Evolutionary conservation across 768 basidiomycete genomes (phyloP), one percentile per base, ranked within the genome.

Genomic region (Goffeauzyma gilvescens): DNA sequence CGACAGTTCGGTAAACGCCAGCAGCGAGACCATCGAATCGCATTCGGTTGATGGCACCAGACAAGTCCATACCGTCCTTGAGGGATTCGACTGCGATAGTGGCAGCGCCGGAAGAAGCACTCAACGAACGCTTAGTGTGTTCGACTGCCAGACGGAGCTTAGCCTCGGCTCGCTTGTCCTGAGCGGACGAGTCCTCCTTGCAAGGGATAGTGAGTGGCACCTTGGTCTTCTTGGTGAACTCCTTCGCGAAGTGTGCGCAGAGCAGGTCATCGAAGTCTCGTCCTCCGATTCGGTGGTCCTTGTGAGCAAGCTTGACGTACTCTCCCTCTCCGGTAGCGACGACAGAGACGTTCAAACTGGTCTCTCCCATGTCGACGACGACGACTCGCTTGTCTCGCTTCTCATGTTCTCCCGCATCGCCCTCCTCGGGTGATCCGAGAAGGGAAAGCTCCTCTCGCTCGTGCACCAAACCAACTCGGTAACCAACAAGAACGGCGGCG

Each of bases 141-240:
- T 95, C 87, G 42, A 93, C 75, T 6, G 87, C 85, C 17, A 96
- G 75, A 8, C 80, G 74, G 21, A 98, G 75, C 59, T 89, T 90
- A n/a, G 85, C 82, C 55, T 85, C 79, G 1, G 89, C 83, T 18
- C 93, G 81, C 55, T 75, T 71, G 65, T 87, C 81, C 24, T 69
- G 67, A 14, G 67, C 51, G 17, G 74, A 68, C 2, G 68, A 67
- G 5, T 78, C 66, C 1, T 78, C 76, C 41, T 69, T 51, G 35
- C 61, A 61, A 10, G 64, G 73, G 13, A 85, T 70, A 7, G 71
- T 65, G 32, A 93, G 69, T 0, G 77, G 67, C 18, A 73, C 72
- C 63, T 83, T 85, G 14, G 80, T 87, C 69, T 93, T 98, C 67
- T 95, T 96, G 38, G 81, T 82, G 64, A 98, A 98, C 50, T 98